Evolutionary conservation across 441 rosid genomes (phyloP), one percentile per base, ranked within the genome.

Genomic region (Theobroma grandiflorum): DNA sequence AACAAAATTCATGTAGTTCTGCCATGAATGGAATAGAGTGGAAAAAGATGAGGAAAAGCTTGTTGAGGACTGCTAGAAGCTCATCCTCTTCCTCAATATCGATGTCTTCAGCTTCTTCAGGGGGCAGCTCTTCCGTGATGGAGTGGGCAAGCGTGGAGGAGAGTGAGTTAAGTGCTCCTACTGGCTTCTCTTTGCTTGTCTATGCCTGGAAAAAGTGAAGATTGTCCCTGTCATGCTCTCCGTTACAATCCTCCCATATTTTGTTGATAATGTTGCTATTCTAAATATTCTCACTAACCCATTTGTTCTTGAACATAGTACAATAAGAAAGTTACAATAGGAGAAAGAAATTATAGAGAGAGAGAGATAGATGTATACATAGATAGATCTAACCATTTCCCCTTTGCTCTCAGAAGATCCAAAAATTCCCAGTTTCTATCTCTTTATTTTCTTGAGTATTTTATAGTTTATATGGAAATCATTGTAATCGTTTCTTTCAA

Each of bases 91-190:
- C 97, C 1, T 93, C 98, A 31, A 85, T 93, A 26, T 94, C 98
- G 0, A 89, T 90, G 91, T 90, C 98, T 5, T 93, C 98, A 0
- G 94, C 91, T 53, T 93, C 98, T 0, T 95, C 99, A 0, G 95
- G 87, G 0, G 85, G 95, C 68, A 86, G 96, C 73, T 91, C 96
- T 0, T 93, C 98, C 16, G 96, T 96, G 11, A 86, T 90, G 96
- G 98, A 93, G 76, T 96, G 98, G 98, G 95, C 98, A 2, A 94
- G 92, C 77, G 75, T 87, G 40, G 99, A 94, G 85, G 95, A 92
- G 76, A 69, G 77, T 14, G 96, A 92, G 45, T 61, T 88, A 43
- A 84, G 84, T 69, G 88, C 89, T 38, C 91, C 88, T 6, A 65
- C 72, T 66, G 98, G 96, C 47, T 93, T 94, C 87, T 89, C 95